Evolutionary conservation across 306 rosid genomes (phyloP).

Genomic region (Cicer arietinum): DNA sequence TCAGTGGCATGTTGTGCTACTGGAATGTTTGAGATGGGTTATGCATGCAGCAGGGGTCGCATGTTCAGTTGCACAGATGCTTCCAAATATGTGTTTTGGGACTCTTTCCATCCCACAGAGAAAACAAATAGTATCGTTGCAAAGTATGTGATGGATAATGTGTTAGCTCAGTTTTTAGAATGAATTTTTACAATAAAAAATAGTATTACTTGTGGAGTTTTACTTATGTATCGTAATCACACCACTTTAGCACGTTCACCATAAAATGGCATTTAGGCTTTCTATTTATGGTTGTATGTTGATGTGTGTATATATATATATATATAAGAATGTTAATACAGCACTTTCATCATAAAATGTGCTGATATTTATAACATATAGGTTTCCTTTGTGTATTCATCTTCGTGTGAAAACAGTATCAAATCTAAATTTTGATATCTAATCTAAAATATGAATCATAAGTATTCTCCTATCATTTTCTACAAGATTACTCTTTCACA

Average conservation of each 20-base stretch:
- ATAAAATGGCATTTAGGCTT: slow-evolving; percentile 29
- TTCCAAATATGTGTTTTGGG: slow-evolving; percentile 69
- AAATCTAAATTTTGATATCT: not conserved
- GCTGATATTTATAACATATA: slow-evolving; percentile 41
- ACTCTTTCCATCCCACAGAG: slow-evolving; percentile 63
- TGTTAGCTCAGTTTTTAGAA: slow-evolving; percentile 35
- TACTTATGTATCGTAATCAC: slow-evolving; percentile 15
- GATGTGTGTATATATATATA: slow-evolving; percentile 27
- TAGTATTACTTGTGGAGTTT: not conserved
- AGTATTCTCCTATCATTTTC: no score
- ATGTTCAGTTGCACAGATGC: slow-evolving; percentile 81
- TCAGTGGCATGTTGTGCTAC: slow-evolving; percentile 84
- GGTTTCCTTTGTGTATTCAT: slow-evolving; percentile 3
- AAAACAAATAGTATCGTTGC: slow-evolving; percentile 58
- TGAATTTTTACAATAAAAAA: slow-evolving; percentile 10
- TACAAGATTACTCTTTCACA: no score
- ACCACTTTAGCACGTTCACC: slow-evolving; percentile 15
- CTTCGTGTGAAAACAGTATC: not conserved
- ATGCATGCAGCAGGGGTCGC: slow-evolving; percentile 63
- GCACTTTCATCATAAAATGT: slow-evolving; percentile 45
- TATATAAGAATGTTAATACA: slow-evolving; percentile 22
- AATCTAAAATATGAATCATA: no score
- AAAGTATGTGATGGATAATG: slow-evolving; percentile 47
- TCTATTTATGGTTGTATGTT: slow-evolving; percentile 10
- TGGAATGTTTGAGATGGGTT: slow-evolving; percentile 91